Conservation (phyloP, 805 yeast species). For the Henningerozyma blattae region DNA sequence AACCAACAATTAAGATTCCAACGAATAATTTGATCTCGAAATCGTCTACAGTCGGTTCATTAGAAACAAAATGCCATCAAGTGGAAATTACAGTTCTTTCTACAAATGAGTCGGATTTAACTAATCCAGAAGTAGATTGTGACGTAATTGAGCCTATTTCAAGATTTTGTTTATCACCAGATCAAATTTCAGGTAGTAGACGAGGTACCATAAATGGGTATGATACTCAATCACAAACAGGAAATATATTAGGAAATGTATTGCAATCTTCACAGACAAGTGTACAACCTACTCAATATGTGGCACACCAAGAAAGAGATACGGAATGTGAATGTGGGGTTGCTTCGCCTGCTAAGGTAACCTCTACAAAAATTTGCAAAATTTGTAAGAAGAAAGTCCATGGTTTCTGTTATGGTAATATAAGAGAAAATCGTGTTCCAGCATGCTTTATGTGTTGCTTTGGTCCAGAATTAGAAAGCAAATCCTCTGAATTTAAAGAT, state of each 20-base stretch:
- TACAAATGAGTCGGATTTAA: slow-evolving; percentile 7
- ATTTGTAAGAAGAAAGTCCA: slow-evolving; percentile 24
- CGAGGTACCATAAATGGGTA: neutral
- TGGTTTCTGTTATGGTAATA: slow-evolving; percentile 26
- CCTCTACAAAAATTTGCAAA: slow-evolving; percentile 16
- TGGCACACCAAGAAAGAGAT: neutral
- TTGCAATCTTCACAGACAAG: slow-evolving; percentile 17
- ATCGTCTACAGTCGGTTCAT: slow-evolving; percentile 18
- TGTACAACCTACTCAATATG: slow-evolving; percentile 23
- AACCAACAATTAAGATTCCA: slow-evolving; percentile 26
- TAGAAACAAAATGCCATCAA: slow-evolving; percentile 24
- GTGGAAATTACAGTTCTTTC: slow-evolving; percentile 23
- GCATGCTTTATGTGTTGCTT: slow-evolving; percentile 21
- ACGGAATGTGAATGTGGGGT: slow-evolving; percentile 23
- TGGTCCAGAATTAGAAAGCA: slow-evolving; percentile 8
- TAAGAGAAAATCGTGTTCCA: slow-evolving; percentile 6
- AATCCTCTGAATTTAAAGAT: slow-evolving; percentile 13
- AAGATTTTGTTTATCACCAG: slow-evolving; percentile 11
- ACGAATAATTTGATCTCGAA: slow-evolving; percentile 5
- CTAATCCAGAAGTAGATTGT: slow-evolving; percentile 1
- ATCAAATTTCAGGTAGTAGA: slow-evolving; percentile 8
- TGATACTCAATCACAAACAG: slow-evolving; percentile 22
- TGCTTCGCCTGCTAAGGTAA: slow-evolving; percentile 7
- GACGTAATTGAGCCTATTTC: slow-evolving; percentile 18
- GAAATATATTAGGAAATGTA: slow-evolving; percentile 19